These are phyloP conservation scores for Pythium brachiatum DNA, from an alignment of 352 stramenopile genomes.

Conservation along the genomic window DNA sequence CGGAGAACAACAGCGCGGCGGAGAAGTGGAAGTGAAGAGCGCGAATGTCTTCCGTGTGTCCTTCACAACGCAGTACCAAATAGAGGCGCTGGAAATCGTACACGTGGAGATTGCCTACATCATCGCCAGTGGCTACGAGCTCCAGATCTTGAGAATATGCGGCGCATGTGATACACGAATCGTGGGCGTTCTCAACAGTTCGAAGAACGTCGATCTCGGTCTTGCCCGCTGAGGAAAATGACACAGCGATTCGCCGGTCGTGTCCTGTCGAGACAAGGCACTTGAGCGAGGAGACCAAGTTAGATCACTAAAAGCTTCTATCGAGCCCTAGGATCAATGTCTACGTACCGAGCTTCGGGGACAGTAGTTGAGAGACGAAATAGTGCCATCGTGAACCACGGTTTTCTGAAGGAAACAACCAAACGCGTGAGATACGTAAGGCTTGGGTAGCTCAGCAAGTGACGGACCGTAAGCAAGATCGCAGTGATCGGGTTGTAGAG, in stretches of 20 bases:
- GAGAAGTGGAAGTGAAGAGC: conserved; percentile 48
- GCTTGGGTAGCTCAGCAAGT: neutral
- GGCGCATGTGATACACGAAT: conserved; percentile 54
- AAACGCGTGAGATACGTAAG: neutral
- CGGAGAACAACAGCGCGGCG: conserved; percentile 42
- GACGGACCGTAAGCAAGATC: conserved; percentile 40
- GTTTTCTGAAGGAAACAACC: conserved; percentile 34
- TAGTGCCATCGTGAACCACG: conserved; percentile 47
- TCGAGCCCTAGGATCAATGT: too few relatives aligned
- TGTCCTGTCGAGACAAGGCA: conserved; percentile 65
- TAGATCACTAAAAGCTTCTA: too few relatives aligned
- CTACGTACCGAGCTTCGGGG: conserved; percentile 44
- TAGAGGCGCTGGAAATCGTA: conserved; percentile 66
- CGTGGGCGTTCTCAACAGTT: conserved; percentile 61
- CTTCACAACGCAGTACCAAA: conserved; percentile 47
- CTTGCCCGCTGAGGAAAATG: conserved; percentile 41
- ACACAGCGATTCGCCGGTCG: conserved; percentile 55
- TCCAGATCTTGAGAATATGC: conserved; percentile 38
- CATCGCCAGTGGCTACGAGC: conserved; percentile 59
- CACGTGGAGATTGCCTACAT: conserved; percentile 49
- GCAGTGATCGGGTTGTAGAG: conserved; percentile 73
- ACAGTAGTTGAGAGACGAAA: conserved; percentile 64
- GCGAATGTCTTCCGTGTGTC: conserved; percentile 47
- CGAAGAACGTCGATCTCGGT: conserved; percentile 57
- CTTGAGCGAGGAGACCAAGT: too few relatives aligned